A percentile compares a stretch with the other conserved stretches of the same genome.
Conservation (phyloP, 352 stramenopile species). For the Globisporangium nagaii region DNA sequence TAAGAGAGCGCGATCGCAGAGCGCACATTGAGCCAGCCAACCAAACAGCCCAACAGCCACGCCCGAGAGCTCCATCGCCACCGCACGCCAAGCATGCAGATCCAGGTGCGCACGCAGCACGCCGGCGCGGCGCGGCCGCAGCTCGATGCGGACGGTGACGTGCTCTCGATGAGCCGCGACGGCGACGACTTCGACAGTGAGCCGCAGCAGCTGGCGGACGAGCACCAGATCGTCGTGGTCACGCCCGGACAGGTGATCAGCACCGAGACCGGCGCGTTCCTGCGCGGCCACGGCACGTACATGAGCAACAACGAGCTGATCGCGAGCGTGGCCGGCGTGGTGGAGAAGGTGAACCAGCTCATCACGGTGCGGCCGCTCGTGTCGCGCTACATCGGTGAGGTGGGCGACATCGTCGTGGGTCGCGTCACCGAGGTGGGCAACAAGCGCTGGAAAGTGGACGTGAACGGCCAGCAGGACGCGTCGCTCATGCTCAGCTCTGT, state of each 20-base stretch:
- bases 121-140: background rate
- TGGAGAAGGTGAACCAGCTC: constrained; percentile 96
- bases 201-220: constrained; percentile 20
- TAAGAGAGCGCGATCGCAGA: too few relatives aligned
- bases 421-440: constrained; percentile 90
- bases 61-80: background rate
- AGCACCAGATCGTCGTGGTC: constrained; percentile 55
- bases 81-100: constrained; percentile 9
- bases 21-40: background rate
- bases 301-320: constrained; percentile 87
- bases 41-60: background rate
- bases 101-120: constrained; percentile 10
- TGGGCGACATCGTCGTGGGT: constrained; percentile 97
- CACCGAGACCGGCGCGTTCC: constrained; percentile 65
- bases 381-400: constrained; percentile 91
- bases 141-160: constrained; percentile 9
- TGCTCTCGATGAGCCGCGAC: constrained; percentile 6
- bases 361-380: constrained; percentile 91
- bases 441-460: constrained; percentile 95
- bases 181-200: background rate
- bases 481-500: constrained; percentile 92
- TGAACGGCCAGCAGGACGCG: constrained; percentile 80
- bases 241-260: constrained; percentile 76
- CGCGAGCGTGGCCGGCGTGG: constrained; percentile 90
- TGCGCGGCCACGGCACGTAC: constrained; percentile 95